Conservation (phyloP, 2,329 filamentous ascomycete species). For the Colletotrichum sp. region DNA sequence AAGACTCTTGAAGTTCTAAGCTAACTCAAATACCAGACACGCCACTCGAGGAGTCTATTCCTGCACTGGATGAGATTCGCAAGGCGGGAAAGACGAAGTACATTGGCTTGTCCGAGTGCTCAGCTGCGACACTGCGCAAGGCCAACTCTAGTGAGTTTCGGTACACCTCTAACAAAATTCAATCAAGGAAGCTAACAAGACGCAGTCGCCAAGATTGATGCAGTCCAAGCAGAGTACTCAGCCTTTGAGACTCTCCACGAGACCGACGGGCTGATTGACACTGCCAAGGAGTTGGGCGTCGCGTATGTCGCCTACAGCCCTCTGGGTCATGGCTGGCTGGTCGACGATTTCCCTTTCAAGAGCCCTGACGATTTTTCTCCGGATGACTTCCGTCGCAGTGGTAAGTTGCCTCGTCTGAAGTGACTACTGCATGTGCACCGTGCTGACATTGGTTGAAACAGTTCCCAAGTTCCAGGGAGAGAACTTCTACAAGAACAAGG, state of each 20-base stretch:
- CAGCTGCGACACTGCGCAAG: conserved; percentile 46
- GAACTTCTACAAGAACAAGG: conserved; percentile 48
- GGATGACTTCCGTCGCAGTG: conserved; percentile 42
- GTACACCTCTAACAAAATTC: accelerated
- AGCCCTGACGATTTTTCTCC: conserved; percentile 49
- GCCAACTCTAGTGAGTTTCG: conserved; percentile 44
- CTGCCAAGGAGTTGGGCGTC: conserved; percentile 43
- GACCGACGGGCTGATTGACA: conserved; percentile 39
- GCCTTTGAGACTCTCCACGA: conserved; percentile 27
- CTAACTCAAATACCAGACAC: conserved; percentile 33
- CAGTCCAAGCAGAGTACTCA: conserved; percentile 52
- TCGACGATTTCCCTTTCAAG: conserved; percentile 46
- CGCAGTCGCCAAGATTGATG: conserved; percentile 50
- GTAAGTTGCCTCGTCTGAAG: conserved; percentile 28
- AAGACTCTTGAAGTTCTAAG: not conserved
- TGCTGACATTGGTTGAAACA: conserved; percentile 26
- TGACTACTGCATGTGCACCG: not conserved
- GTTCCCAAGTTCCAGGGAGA: conserved; percentile 44
- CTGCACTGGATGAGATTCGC: conserved; percentile 49
- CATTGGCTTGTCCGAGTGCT: conserved; percentile 53
- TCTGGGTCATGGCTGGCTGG: conserved; percentile 51
- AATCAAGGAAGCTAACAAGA: not conserved
- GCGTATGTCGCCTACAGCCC: conserved; percentile 52
- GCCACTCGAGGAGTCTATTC: conserved; percentile 51
- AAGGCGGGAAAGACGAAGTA: conserved; percentile 52